phyloP scores from a whole-genome alignment of 2,329 filamentous ascomycete species.

The Xylariaceae sp. region DNA sequence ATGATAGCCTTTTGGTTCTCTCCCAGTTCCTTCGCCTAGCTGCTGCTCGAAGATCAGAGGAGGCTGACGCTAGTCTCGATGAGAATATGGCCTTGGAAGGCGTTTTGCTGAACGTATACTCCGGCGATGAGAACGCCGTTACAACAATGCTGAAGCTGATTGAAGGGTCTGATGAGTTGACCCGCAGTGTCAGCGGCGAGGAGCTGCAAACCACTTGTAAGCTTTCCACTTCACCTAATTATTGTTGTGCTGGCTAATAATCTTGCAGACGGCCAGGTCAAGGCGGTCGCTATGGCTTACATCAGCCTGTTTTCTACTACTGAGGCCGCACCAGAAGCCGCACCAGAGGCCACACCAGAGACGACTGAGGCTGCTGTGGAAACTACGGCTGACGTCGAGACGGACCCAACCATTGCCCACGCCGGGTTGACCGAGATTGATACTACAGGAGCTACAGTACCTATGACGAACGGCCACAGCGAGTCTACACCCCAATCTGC shows the following conservation, averaged over 20 bases:
- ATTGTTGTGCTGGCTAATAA: slow-evolving; percentile 30
- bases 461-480: slow-evolving; percentile 51
- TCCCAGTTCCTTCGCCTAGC: slow-evolving; percentile 83
- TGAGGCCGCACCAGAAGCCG: slow-evolving; percentile 44
- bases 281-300: slow-evolving; percentile 60
- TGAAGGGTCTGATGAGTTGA: slow-evolving; percentile 70
- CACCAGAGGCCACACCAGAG: slow-evolving; percentile 42
- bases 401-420: slow-evolving; percentile 71
- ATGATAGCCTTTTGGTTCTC: slow-evolving; percentile 70
- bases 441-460: slow-evolving; percentile 47
- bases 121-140: slow-evolving; percentile 76
- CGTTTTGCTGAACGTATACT: slow-evolving; percentile 78
- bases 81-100: slow-evolving; percentile 84
- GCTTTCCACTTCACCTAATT: slow-evolving; percentile 39
- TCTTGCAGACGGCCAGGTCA: slow-evolving; percentile 61
- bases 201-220: slow-evolving; percentile 74
- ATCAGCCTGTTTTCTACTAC: slow-evolving; percentile 42
- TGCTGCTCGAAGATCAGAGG: slow-evolving; percentile 75
- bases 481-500: slow-evolving; percentile 45
- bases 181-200: slow-evolving; percentile 69
- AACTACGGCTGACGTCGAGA: slow-evolving; percentile 45
- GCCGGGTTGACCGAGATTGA: slow-evolving; percentile 73
- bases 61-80: slow-evolving; percentile 66
- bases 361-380: slow-evolving; percentile 43
- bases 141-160: slow-evolving; percentile 78